Conservation (phyloP, 768 basidiomycete genomes). For the Rhizopogon vesiculosus region DNA sequence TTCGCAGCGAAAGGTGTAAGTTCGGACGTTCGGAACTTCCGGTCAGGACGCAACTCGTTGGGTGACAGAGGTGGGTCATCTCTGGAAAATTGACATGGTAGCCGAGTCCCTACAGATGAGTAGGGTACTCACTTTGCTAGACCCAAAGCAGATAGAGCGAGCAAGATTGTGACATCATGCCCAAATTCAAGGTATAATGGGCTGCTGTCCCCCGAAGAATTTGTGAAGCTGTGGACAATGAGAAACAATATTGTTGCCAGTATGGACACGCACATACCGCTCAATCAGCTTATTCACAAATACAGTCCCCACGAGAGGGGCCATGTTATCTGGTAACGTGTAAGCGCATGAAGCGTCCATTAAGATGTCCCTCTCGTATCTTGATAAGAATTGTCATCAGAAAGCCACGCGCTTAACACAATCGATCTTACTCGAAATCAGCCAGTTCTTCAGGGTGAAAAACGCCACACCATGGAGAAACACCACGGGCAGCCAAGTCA, state of each 20-base stretch:
- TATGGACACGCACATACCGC: conserved; percentile 12
- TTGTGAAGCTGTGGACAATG: conserved; percentile 17
- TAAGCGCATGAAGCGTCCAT: conserved; percentile 32
- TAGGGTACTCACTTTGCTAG: conserved; percentile 20
- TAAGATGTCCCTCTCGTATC: conserved; percentile 31
- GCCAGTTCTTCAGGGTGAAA: conserved; percentile 26
- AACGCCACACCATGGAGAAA: conserved; percentile 31
- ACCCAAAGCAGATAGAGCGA: conserved; percentile 30
- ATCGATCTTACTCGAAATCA: conserved; percentile 25
- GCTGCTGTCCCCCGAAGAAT: conserved; percentile 22
- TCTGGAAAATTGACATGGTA: conserved; percentile 14
- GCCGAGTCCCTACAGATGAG: neutral
- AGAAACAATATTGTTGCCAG: neutral
- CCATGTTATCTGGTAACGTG: conserved; percentile 27
- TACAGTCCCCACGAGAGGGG: conserved; percentile 28
- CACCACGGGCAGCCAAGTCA: conserved; percentile 26
- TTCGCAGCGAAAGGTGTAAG: conserved; percentile 40
- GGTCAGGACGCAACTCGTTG: conserved; percentile 18
- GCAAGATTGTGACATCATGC: conserved; percentile 33
- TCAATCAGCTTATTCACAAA: conserved; percentile 30
- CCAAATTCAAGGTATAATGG: conserved; percentile 32
- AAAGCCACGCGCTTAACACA: neutral
- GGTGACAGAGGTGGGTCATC: conserved; percentile 27
- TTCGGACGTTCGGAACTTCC: conserved; percentile 33
- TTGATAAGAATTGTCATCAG: neutral